These are phyloP conservation scores for Lentinula raphanica DNA, from an alignment of 768 basidiomycete genomes.

Conservation along the genomic window DNA sequence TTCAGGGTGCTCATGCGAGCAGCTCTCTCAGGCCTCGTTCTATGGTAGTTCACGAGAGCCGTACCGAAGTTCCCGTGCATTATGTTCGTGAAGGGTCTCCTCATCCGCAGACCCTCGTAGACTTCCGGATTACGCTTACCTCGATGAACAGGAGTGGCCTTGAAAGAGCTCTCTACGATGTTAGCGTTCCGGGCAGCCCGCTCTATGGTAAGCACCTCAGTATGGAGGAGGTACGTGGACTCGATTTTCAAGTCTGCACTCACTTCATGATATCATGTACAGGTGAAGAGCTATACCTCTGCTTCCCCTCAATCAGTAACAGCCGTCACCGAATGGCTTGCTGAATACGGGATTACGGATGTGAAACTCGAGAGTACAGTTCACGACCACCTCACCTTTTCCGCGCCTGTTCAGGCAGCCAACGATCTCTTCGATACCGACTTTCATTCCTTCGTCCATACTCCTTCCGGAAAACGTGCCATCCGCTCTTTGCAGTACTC, in stretches of 20 bases:
- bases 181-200: conserved; percentile 23
- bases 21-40: conserved; percentile 12
- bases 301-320: conserved; percentile 12
- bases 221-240: conserved; percentile 21
- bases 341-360: conserved; percentile 13
- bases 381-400: conserved; percentile 18
- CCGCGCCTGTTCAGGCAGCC: conserved; percentile 17
- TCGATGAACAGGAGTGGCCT: conserved; percentile 23
- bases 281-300: conserved; percentile 17
- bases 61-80: conserved; percentile 15
- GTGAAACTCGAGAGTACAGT: conserved; percentile 10
- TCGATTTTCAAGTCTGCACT: not conserved
- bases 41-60: conserved; percentile 14
- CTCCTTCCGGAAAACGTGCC: conserved; percentile 9
- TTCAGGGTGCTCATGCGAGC: conserved; percentile 11
- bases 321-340: conserved; percentile 17
- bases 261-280: not conserved
- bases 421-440: conserved; percentile 19
- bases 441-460: conserved; percentile 17
- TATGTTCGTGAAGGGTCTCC: conserved; percentile 17
- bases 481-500: conserved; percentile 21
- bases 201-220: conserved; percentile 24
- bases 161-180: conserved; percentile 23
- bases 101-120: conserved; percentile 14
- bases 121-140: conserved; percentile 27